Conservation (phyloP, 2,329 filamentous ascomycete species). For the Epichloe uncinata region DNA sequence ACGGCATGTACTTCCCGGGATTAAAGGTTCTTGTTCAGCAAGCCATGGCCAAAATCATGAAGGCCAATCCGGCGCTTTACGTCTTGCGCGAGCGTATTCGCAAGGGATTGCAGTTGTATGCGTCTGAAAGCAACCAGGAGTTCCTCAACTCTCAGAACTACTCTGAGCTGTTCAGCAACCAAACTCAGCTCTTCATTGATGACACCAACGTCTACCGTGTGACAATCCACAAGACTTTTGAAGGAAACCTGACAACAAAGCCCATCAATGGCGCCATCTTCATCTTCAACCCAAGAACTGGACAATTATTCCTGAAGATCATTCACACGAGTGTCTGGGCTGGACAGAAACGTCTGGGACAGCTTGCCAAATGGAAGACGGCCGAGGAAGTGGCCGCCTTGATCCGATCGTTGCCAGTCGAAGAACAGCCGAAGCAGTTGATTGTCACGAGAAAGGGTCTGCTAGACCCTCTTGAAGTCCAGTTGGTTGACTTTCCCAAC, state of each 20-base stretch:
- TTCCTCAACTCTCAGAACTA: constrained; percentile 99
- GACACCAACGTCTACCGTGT: constrained; percentile 99
- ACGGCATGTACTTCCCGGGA: constrained; percentile 97
- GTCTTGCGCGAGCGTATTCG: constrained; percentile 94
- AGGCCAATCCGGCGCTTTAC: constrained; percentile 93
- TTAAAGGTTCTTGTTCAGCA: constrained; percentile 92
- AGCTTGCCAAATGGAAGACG: constrained; percentile 98
- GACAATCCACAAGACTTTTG: constrained; percentile 98
- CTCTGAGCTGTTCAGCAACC: constrained; percentile 96
- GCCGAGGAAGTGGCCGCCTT: constrained; percentile 98
- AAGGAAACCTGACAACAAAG: constrained; percentile 97
- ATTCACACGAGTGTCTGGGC: constrained; percentile 99
- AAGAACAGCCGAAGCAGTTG: constrained; percentile 97
- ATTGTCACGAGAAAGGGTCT: constrained; percentile 97
- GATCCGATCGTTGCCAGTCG: constrained; percentile 86
- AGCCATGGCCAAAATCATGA: constrained; percentile 99
- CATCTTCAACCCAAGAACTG: constrained; percentile 98
- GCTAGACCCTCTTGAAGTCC: constrained; percentile 90
- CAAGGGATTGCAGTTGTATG: constrained; percentile 95
- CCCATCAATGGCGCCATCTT: constrained; percentile 99
- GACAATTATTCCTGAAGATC: constrained; percentile 96
- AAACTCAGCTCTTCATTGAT: constrained; percentile 97
- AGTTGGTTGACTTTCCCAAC: constrained; percentile 95
- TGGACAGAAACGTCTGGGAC: constrained; percentile 95
- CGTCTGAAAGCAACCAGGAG: constrained; percentile 97